Conservation (phyloP, 2,329 filamentous ascomycete genomes). For the Trichophyton benhamiae region DNA sequence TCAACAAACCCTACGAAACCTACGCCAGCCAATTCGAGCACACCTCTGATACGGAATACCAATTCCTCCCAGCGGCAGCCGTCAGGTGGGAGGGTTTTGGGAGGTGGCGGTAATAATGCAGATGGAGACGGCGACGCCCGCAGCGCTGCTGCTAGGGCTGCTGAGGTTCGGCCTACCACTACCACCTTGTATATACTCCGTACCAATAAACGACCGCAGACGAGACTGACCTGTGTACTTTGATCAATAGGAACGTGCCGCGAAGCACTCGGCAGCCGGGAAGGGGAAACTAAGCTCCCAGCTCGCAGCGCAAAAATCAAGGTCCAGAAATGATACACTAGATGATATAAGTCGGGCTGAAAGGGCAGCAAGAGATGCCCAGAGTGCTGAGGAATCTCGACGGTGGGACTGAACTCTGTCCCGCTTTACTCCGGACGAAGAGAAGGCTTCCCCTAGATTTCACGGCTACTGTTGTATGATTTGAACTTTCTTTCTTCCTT, state of each 20-base stretch:
- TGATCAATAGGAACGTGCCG: slow-evolving; percentile 50
- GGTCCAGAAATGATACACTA: slow-evolving; percentile 56
- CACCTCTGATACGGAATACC: slow-evolving; percentile 25
- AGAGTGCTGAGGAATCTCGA: slow-evolving; percentile 46
- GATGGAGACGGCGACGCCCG: slow-evolving; percentile 47
- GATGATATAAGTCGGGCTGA: slow-evolving; percentile 57
- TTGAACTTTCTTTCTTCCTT: background rate
- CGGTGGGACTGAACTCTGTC: slow-evolving; percentile 41
- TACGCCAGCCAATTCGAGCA: slow-evolving; percentile 27
- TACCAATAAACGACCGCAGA: background rate
- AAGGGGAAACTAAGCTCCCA: slow-evolving; percentile 60
- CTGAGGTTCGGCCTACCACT: slow-evolving; percentile 52
- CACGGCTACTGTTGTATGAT: background rate
- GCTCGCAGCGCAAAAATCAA: slow-evolving; percentile 62
- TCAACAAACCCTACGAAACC: slow-evolving; percentile 24
- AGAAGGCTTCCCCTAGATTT: background rate
- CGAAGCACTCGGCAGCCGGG: slow-evolving; percentile 35
- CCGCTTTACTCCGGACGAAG: background rate
- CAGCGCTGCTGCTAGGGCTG: slow-evolving; percentile 63
- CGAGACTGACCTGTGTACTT: background rate
- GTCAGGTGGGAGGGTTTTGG: slow-evolving; percentile 52
- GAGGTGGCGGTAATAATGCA: slow-evolving; percentile 31
- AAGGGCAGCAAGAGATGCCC: slow-evolving; percentile 52
- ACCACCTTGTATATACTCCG: background rate
- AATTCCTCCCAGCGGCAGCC: slow-evolving; percentile 17